Evolutionary conservation across 2,329 filamentous ascomycete species (phyloP).

Genomic region (Colletotrichum caudatum): DNA sequence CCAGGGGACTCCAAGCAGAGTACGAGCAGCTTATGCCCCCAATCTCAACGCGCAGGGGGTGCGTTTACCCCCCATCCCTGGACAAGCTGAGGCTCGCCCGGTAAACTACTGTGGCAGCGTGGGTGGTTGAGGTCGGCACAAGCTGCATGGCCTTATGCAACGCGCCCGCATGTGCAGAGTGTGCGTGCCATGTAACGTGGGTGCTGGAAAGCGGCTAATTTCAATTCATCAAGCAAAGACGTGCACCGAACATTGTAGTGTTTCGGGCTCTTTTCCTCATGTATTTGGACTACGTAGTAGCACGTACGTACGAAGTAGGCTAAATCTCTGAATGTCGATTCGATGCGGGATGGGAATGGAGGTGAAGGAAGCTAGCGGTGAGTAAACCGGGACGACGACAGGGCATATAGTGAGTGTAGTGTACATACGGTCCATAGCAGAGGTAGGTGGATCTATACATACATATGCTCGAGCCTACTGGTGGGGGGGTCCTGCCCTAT

Average conservation of each 20-base stretch:
- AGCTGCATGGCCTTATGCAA: conserved; percentile 33
- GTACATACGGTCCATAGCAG: too few species aligned
- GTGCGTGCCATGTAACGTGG: neutral
- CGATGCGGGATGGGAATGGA: neutral
- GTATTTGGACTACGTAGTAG: too few species aligned
- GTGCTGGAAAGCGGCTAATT: conserved; percentile 30
- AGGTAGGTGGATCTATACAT: too few species aligned
- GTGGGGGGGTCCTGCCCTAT: conserved; percentile 3
- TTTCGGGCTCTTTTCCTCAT: neutral
- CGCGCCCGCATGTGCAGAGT: conserved; percentile 11
- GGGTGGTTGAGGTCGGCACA: conserved; percentile 19
- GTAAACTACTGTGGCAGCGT: conserved; percentile 5
- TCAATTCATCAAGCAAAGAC: conserved; percentile 28
- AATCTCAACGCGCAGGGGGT: conserved; percentile 36
- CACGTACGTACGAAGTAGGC: neutral
- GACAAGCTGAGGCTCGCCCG: conserved; percentile 12
- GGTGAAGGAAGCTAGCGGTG: conserved; percentile 21
- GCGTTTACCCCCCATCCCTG: neutral
- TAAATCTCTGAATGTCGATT: neutral
- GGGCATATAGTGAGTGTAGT: neutral
- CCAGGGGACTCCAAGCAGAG: conserved; percentile 29
- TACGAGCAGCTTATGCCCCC: conserved; percentile 36
- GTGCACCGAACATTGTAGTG: conserved; percentile 1
- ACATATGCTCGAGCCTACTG: conserved; percentile 7
- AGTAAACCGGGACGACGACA: conserved; percentile 16